Percentiles rank a stretch among this genome's conserved stretches.
Evolutionary conservation across 2,329 filamentous ascomycete species (phyloP).

Genomic region (Colletotrichum euphorbiae): DNA sequence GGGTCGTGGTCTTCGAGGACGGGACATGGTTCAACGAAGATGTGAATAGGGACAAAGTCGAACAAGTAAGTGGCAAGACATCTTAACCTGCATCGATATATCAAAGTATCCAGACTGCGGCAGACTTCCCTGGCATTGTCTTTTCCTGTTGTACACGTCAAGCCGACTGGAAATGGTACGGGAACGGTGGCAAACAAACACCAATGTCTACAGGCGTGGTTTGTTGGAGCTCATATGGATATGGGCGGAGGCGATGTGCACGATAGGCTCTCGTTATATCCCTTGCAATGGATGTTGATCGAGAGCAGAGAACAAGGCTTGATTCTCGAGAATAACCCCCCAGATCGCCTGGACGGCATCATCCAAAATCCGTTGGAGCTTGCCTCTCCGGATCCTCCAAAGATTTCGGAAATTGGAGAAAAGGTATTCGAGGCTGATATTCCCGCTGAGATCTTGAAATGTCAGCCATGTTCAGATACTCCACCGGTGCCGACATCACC

Average conservation of each 20-base stretch:
- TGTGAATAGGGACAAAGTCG: conserved; percentile 13
- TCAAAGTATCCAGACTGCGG: not conserved
- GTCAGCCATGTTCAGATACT: conserved; percentile 23
- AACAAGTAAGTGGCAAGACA: not conserved
- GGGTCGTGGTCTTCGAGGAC: conserved; percentile 35
- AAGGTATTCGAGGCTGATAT: not conserved
- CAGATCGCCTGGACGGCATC: not conserved
- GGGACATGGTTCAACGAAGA: conserved; percentile 35
- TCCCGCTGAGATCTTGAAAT: not conserved
- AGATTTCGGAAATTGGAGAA: not conserved
- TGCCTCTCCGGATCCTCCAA: not conserved
- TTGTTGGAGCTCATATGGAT: conserved; percentile 52
- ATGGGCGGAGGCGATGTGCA: conserved; percentile 50
- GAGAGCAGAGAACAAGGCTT: conserved; percentile 49
- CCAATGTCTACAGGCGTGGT: conserved; percentile 53
- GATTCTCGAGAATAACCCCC: conserved; percentile 41
- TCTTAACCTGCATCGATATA: not conserved
- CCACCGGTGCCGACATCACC: conserved; percentile 5
- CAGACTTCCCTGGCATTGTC: conserved; percentile 41
- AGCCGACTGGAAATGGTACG: conserved; percentile 29
- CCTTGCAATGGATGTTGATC: conserved; percentile 55
- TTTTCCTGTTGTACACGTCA: conserved; percentile 24
- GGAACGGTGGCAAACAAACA: conserved; percentile 35
- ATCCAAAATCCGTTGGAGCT: conserved; percentile 40
- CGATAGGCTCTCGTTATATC: conserved; percentile 54